These are phyloP conservation scores for Microcyclosporella mali DNA, from an alignment of 2,329 filamentous ascomycete species.

Conservation along the genomic window DNA sequence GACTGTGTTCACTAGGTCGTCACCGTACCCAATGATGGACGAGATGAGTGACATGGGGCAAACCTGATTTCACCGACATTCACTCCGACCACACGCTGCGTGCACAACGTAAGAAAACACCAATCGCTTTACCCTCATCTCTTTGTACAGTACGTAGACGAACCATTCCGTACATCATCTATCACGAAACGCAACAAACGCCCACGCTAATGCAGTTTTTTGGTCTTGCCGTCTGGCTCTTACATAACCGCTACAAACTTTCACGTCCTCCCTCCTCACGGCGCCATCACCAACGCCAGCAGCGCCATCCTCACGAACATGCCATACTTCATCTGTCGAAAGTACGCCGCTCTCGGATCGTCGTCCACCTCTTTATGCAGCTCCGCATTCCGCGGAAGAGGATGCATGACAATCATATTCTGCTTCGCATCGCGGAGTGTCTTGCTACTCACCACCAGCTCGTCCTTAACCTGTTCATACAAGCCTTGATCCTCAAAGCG, in stretches of 20 bases:
- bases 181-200: too few species aligned
- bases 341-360: constrained; percentile 94
- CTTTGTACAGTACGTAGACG: background rate
- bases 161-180: constrained; percentile 1
- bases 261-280: constrained; percentile 20
- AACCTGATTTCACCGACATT: too few species aligned
- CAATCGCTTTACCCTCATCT: too few species aligned
- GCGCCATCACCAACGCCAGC: constrained; percentile 82
- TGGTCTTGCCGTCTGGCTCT: background rate
- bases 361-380: constrained; percentile 95
- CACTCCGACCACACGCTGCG: too few species aligned
- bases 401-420: constrained; percentile 92
- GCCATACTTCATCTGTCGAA: constrained; percentile 98
- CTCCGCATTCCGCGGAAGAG: constrained; percentile 87
- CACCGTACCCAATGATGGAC: too few species aligned
- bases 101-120: too few species aligned
- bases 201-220: constrained; percentile 6
- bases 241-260: background rate
- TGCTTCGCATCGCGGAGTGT: constrained; percentile 86
- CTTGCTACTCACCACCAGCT: constrained; percentile 82
- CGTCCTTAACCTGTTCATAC: constrained; percentile 83
- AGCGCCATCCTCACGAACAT: constrained; percentile 97
- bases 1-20: too few species aligned
- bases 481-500: constrained; percentile 74
- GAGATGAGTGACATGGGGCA: too few species aligned